These are phyloP conservation scores for Leccinum boreale DNA, from an alignment of 768 basidiomycete species.

Conservation along the genomic window DNA sequence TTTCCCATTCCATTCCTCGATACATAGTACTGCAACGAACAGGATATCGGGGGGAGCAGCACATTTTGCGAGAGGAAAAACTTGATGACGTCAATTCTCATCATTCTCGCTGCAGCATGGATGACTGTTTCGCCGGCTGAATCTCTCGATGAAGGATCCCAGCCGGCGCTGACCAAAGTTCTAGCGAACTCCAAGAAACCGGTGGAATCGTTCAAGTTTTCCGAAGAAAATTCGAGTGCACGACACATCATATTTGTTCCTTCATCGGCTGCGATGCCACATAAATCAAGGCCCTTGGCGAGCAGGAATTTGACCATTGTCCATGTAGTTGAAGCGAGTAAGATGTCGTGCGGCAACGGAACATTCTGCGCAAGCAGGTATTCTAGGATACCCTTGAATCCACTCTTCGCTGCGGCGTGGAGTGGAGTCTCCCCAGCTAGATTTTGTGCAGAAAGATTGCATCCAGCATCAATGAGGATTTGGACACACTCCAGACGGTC, in stretches of 20 bases:
- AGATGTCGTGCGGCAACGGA: not conserved
- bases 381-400: not conserved
- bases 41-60: not conserved
- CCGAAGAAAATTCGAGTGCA: not conserved
- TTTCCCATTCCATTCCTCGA: not conserved
- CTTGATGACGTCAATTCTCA: not conserved
- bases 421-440: not conserved
- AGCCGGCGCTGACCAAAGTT: not conserved
- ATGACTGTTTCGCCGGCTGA: not conserved
- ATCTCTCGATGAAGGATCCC: not conserved
- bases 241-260: not conserved
- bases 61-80: not conserved
- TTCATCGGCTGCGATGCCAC: not conserved
- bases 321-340: not conserved
- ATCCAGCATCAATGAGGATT: constrained; percentile 6
- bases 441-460: not conserved
- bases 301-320: not conserved
- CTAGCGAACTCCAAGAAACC: not conserved
- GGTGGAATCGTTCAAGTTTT: no score
- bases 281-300: not conserved
- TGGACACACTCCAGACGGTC: not conserved
- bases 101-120: not conserved
- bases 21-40: not conserved
- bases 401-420: not conserved
- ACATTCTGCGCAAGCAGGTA: not conserved